Evolutionary conservation across 495 filamentous ascomycete genomes (phyloP).

Genomic region (Aspergillus ellipticus): DNA sequence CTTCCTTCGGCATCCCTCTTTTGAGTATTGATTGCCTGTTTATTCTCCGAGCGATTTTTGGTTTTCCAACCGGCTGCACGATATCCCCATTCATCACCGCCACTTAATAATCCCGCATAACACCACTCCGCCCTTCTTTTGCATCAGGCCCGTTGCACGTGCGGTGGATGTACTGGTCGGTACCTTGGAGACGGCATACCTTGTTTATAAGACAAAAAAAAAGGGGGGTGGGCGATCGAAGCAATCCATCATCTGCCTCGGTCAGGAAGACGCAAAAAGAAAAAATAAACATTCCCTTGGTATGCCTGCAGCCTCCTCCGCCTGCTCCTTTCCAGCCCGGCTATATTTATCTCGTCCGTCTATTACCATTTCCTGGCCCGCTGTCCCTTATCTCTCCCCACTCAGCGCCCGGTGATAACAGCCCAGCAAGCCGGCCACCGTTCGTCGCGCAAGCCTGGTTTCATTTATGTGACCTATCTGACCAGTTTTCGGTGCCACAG

Average conservation of each 20-base stretch:
- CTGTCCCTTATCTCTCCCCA: constrained; percentile 32
- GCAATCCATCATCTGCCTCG: background rate
- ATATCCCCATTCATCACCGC: constrained; percentile 3
- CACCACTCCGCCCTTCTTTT: background rate
- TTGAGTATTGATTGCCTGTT: constrained; percentile 4
- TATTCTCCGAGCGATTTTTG: constrained; percentile 19
- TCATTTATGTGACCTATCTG: constrained; percentile 15
- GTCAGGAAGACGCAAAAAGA: constrained; percentile 3
- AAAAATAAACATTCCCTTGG: constrained; percentile 4
- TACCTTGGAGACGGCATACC: background rate
- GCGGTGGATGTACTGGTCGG: background rate
- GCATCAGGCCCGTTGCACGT: constrained; percentile 8
- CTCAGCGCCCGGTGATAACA: constrained; percentile 24
- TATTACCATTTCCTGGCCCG: constrained; percentile 3
- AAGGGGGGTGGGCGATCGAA: too few species aligned
- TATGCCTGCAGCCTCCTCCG: background rate
- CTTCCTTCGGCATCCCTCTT: constrained; percentile 5
- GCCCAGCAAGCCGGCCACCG: constrained; percentile 1
- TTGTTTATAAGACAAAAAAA: background rate
- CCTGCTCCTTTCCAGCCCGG: background rate
- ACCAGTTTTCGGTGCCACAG: constrained; percentile 16
- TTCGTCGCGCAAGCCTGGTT: background rate
- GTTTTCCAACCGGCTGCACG: constrained; percentile 6
- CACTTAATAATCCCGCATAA: constrained; percentile 19
- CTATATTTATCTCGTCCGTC: constrained; percentile 8